These are phyloP conservation scores for Cicer bijugum DNA, from an alignment of 306 rosid species.

Conservation along the genomic window DNA sequence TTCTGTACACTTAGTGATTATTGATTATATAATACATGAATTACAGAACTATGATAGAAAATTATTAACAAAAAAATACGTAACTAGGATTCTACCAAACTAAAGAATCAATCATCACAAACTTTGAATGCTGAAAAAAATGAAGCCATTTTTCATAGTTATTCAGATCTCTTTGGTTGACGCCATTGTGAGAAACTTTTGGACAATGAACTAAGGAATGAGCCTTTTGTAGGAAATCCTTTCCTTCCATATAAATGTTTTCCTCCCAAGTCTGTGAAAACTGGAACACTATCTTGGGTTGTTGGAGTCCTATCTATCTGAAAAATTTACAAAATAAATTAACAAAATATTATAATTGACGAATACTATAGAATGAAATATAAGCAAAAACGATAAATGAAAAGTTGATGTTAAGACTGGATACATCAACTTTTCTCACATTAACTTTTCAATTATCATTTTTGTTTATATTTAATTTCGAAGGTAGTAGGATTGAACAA, in stretches of 20 bases:
- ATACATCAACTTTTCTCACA: too few species aligned
- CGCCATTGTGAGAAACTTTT: slow-evolving; percentile 66
- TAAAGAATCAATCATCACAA: slow-evolving; percentile 41
- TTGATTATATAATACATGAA: slow-evolving; percentile 37
- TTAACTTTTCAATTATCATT: too few species aligned
- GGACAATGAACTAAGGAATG: slow-evolving; percentile 71
- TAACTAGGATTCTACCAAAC: slow-evolving; percentile 49
- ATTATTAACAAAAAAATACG: slow-evolving; percentile 46
- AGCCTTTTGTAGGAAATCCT: slow-evolving; percentile 64
- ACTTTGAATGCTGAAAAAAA: slow-evolving; percentile 23
- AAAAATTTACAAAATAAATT: slow-evolving; percentile 34
- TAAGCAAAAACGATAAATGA: too few species aligned
- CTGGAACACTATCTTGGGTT: slow-evolving; percentile 75
- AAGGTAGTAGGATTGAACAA: not conserved
- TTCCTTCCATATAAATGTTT: slow-evolving; percentile 80
- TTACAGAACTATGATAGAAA: slow-evolving; percentile 57
- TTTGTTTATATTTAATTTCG: too few species aligned
- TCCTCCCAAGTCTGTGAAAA: slow-evolving; percentile 85
- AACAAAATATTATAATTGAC: not conserved
- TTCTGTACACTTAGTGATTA: slow-evolving; percentile 17
- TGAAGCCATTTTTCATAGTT: slow-evolving; percentile 49
- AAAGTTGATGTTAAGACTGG: too few species aligned
- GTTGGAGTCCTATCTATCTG: slow-evolving; percentile 77
- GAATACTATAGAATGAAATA: not conserved
- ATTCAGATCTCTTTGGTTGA: slow-evolving; percentile 78